Evolutionary conservation across 2,329 filamentous ascomycete genomes (phyloP), one percentile per base, ranked within the genome.

Genomic region (Aspergillus puulaauensis): DNA sequence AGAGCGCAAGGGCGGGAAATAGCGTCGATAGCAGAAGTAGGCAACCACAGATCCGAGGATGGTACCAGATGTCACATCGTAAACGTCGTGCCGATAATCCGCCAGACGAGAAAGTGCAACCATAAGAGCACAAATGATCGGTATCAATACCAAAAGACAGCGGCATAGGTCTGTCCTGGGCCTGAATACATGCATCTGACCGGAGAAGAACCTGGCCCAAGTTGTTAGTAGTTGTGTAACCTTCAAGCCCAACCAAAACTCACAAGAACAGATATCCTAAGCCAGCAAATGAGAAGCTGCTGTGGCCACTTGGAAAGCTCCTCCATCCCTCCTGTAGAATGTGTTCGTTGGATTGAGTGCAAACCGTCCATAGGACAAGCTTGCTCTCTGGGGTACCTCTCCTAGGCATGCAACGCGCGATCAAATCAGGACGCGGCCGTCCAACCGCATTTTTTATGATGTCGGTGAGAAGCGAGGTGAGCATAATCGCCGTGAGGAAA

Each of bases 401-500:
- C 56, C 73, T 77, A 1, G 95, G 93, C 63, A 90, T 87, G 76
- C 95, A 99, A 39, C 95, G 87, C n/a, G 89, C 86, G 43, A 98
- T 85, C 37, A 97, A 79, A 74, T 98, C 93, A 4, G 93, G 93
- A 6, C 93, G 85, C 31, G 92, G 91, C 11, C 91, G 80, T 8
- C 91, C 91, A 24, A 93, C 90, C 9, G 89, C 84, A 70, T 96
- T 96, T 76, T 99, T 99, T 70, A 98, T 82, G 27, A 93, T 79
- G 71, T 98, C 93, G 45, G 95, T 98, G 44, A 98, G 80, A 73
- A 97, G 89, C 6, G 86, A 84, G 0, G 91, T 89, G 50, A 96
- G 81, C 65, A 91, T 81, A 24, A 98, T 75, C 62, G 87, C 85
- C 67, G 93, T 91, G 51, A 87, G 79, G 59, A 97, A 86, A 21